Base-by-base conservation (phyloP, 2,329 filamentous ascomycete genomes). In the Hirsutella minnesotensis region DNA sequence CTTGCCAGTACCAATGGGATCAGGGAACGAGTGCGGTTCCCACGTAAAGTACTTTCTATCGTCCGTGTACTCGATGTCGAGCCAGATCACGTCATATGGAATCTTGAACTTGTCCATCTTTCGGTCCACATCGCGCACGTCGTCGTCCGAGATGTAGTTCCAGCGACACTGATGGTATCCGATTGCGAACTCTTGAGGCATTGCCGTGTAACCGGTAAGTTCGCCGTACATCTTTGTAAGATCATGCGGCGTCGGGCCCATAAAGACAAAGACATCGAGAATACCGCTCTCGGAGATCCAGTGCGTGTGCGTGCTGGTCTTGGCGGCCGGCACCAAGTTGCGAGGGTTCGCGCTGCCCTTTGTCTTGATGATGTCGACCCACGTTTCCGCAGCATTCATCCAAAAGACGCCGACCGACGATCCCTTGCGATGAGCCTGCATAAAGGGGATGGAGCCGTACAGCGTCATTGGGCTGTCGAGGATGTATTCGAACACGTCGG, bases 41-140 rank as follows among this genome's bases (percentile, higher is more conserved):
- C 88, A 98, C 1, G 89, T 95, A 60, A 98, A 98, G 69, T 98
- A 98, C 67, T 95, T 94, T 66, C 92, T 90, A 61, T 84, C 88
- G 46, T 98, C 86, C 0, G 89, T 94, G 63, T 96, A 98, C 66
- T 98, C 92, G 51, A 98, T 86, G 55, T 98, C 92, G 16, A 98
- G 79, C 92, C 92, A 98, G 55, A 98, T 98, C 49, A 96, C 86
- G 63, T 98, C 92, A 66, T 96, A 98, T 0, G 92, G 92, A 43
- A 98, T 95, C 58, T 86, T 82, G 64, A 81, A 79, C 67, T 92
- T 94, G 68, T 96, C 89, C 68, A 98, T 95, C 61, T 94, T 94
- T 50, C 85, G 81, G 60, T 96, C 89, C 35, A 98, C 90, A 56
- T 96, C 89, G 62, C 86, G 94, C 45, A 98, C 89, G 63, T 98